phyloP scores from a whole-genome alignment of 805 yeast species.

The Kregervanrija fluxuum region DNA sequence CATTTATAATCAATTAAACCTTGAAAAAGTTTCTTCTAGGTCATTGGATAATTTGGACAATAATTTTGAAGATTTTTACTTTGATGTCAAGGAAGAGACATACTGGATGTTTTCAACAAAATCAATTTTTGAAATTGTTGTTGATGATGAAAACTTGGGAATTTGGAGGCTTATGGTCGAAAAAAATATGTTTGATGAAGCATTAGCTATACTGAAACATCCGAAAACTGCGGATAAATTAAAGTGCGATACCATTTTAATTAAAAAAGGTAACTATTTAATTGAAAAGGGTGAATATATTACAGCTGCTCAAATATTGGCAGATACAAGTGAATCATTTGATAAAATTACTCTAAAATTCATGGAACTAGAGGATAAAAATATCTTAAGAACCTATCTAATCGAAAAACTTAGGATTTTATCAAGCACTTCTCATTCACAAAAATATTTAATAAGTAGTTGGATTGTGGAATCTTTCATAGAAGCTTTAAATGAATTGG shows the following conservation, averaged over 20 bases:
- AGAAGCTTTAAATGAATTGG: constrained; percentile 37
- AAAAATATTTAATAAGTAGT: constrained; percentile 46
- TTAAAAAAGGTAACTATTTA: constrained; percentile 47
- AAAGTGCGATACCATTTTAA: constrained; percentile 41
- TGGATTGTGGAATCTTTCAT: constrained; percentile 61
- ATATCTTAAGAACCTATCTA: constrained; percentile 42
- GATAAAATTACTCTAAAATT: constrained; percentile 60
- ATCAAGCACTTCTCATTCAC: constrained; percentile 30
- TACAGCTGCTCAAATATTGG: constrained; percentile 52
- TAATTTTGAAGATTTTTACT: constrained; percentile 37
- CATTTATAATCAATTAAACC: constrained; percentile 45
- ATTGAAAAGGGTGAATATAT: constrained; percentile 23
- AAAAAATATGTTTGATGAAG: constrained; percentile 53
- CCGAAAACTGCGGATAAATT: constrained; percentile 29
- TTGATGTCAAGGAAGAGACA: constrained; percentile 47
- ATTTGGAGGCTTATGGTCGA: constrained; percentile 66
- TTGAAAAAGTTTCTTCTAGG: constrained; percentile 36
- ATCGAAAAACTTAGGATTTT: constrained; percentile 32
- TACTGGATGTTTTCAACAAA: constrained; percentile 67
- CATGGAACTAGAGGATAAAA: constrained; percentile 34
- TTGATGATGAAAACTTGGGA: constrained; percentile 61
- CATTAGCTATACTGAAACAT: constrained; percentile 36
- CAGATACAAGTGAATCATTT: constrained; percentile 56
- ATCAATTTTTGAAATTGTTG: constrained; percentile 63
- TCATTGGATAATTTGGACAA: constrained; percentile 24